A percentile compares a stretch with the other conserved stretches of the same genome.
These are phyloP conservation scores for Aspergillus fumigatiaffinis DNA, from an alignment of 2,329 filamentous ascomycete species.

Conservation along the genomic window DNA sequence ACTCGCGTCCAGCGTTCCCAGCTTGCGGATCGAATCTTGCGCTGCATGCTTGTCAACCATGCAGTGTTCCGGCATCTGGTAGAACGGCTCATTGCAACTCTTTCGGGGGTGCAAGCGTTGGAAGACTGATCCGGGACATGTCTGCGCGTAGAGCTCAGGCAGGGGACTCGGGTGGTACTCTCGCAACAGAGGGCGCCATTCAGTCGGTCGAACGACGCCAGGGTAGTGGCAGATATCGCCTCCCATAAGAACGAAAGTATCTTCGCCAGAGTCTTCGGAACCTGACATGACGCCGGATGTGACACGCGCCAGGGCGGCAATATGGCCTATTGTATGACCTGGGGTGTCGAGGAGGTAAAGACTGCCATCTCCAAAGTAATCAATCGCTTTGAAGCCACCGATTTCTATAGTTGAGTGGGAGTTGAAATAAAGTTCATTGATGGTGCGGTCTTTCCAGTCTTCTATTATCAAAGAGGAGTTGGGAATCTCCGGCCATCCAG, in stretches of 20 bases:
- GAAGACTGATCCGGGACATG: too few relatives aligned
- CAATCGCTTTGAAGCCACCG: not conserved
- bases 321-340: not conserved
- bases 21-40: too few relatives aligned
- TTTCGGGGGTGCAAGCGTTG: too few relatives aligned
- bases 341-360: not conserved
- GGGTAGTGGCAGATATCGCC: not conserved
- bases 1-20: too few relatives aligned
- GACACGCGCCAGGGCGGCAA: not conserved
- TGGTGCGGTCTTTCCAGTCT: not conserved
- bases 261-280: not conserved
- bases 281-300: too few relatives aligned
- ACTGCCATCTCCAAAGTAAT: not conserved
- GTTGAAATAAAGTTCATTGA: not conserved
- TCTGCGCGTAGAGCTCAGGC: too few relatives aligned
- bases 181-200: too few relatives aligned
- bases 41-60: too few relatives aligned
- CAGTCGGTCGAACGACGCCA: not conserved
- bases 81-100: too few relatives aligned
- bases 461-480: not conserved
- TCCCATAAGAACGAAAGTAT: not conserved
- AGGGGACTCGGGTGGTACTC: too few relatives aligned
- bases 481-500: not conserved
- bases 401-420: not conserved
- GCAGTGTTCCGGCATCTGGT: too few relatives aligned